Evolutionary conservation across 2,329 filamentous ascomycete species (phyloP).

Genomic region (Ascochyta koolunga): DNA sequence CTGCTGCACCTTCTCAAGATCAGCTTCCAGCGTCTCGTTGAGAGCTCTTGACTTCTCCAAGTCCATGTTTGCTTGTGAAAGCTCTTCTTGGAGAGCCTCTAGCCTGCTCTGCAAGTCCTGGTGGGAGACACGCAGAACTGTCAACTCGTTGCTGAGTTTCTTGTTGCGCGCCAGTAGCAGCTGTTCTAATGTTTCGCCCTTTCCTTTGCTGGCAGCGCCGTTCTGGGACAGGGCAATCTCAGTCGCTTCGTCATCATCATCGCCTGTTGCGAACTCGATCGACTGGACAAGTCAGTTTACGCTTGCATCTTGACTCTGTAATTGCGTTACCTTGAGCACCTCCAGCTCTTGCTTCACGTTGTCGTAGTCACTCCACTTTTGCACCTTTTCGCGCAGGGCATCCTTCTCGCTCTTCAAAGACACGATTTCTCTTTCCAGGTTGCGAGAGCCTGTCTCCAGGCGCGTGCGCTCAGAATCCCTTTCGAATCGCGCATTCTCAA

Average conservation of each 20-base stretch:
- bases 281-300: conserved; percentile 58
- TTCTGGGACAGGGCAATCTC: conserved; percentile 50
- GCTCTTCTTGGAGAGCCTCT: conserved; percentile 79
- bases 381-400: conserved; percentile 76
- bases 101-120: conserved; percentile 85
- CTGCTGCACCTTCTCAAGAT: conserved; percentile 84
- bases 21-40: conserved; percentile 88
- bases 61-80: conserved; percentile 82
- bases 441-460: conserved; percentile 75
- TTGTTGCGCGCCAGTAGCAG: conserved; percentile 92
- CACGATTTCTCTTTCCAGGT: conserved; percentile 78
- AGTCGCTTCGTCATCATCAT: conserved; percentile 63
- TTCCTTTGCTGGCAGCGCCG: conserved; percentile 60
- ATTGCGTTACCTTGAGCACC: conserved; percentile 72
- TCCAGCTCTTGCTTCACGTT: conserved; percentile 96
- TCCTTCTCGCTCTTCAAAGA: conserved; percentile 82
- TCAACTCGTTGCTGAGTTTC: conserved; percentile 92
- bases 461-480: conserved; percentile 80
- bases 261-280: conserved; percentile 92
- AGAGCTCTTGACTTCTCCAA: conserved; percentile 83
- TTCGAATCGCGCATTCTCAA: conserved; percentile 83
- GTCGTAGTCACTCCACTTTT: conserved; percentile 92
- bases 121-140: conserved; percentile 89
- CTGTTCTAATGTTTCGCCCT: conserved; percentile 86
- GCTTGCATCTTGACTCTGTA: background rate